Base-by-base conservation (phyloP, 106 monocot genomes). In the Dendrobium huoshanense region DNA sequence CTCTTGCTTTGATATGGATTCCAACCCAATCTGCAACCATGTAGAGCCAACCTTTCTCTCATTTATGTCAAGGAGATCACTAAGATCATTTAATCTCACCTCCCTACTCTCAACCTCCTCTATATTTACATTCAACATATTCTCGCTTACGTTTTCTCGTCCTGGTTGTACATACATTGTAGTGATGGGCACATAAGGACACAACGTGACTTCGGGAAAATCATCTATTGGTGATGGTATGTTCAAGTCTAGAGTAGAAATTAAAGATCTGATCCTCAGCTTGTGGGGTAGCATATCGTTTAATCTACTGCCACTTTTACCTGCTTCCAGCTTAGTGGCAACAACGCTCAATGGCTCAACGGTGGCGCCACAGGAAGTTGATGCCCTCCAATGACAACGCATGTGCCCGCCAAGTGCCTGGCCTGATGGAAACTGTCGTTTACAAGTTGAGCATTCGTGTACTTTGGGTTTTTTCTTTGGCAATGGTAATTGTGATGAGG, bases 361-460 rank as follows among this genome's bases (percentile, higher is more conserved):
- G 61, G 10, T 56, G 24, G n/a, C 6, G 19, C 15, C 13, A 22
- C 6, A 2, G 61, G 10, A 20, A 20, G 4, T 89, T 19, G 81
- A 82, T 1, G 89, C 87, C 25, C 92, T 81, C 93, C 85, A 89
- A 67, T 91, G 91, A 79, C 91, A 89, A 37, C 88, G 80, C 85
- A 89, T 91, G 77, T 91, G 90, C 3, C 93, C 91, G 3, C 88
- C 91, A 1, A 91, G 87, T 1, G 95, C 92, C 83, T 94, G 94
- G 22, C 94, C 94, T 0, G 94, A 88, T 5, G 91, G 40, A 83
- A 91, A 94, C 75, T 91, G 79, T 7, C 94, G 82, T 67, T 84
- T 86, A 78, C 94, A 94, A 40, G 88, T 87, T 15, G 89, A 84
- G 77, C 94, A 95, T 75, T 92, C 90, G 59, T 92, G 95, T 77